Evolutionary conservation across 257 asterid genomes (phyloP), one percentile per base, ranked within the genome.

Genomic region (Prunella vulgaris): DNA sequence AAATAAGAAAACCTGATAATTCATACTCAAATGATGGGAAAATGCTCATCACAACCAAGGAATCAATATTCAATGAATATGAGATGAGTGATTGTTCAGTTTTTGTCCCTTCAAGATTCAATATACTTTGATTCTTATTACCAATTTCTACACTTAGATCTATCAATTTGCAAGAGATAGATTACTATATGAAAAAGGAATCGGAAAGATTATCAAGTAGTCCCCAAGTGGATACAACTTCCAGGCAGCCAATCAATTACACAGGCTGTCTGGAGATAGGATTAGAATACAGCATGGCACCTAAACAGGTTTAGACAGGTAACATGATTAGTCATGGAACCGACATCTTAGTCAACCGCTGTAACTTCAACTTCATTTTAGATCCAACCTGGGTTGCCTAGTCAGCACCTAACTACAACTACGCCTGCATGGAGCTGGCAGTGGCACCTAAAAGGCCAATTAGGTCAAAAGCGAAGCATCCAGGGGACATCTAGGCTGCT

Each of bases 61-160:
- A 66, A 40, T 65, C 27, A 53, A 44, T 58, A 56, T 32, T n/a
- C 22, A 3, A 20, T 67, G 60, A 54, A 61, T 37, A 38, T 72
- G 28, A 60, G 30, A 40, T 27, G 2, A 17, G 7, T 13, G 6
- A 33, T 14, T 65, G 24, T 13, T 22, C 48, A 21, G 60, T 61
- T 62, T 62, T 1, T 25, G 57, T 44, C 22, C 22, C 46, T 18
- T 69, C 51, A 69, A 32, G 56, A 24, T 68, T 54, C 6, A 10
- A 32, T 60, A 42, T 18, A 21, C 10, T 53, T 64, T 49, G 53
- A 35, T 22, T 52, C 46, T 52, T 49, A 40, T 12, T n/a, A 40
- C 30, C 27, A 2, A 24, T 30, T 68, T 10, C 24, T 13, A n/a
- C 22, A 7, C 66, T 27, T 30, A 27, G 14, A 1, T 62, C 35